phyloP scores from a whole-genome alignment of 1,284 basidiomycete species.

The Moesziomyces sp. region DNA sequence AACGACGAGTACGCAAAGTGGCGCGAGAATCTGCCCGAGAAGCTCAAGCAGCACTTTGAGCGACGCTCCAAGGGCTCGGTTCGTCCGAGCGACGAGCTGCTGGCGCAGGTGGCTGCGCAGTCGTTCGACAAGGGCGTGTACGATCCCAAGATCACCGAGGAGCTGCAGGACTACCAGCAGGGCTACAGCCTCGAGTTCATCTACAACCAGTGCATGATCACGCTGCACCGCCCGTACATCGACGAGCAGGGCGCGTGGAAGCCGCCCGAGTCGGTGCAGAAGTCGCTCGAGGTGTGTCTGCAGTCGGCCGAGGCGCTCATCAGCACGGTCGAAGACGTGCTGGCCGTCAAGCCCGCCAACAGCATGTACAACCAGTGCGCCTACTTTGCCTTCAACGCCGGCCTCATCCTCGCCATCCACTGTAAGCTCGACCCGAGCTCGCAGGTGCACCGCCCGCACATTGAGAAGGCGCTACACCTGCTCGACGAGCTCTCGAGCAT shows the following conservation, averaged over 20 bases:
- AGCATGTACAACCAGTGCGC: constrained; percentile 51
- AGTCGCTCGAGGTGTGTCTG: constrained; percentile 53
- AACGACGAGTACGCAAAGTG: constrained; percentile 47
- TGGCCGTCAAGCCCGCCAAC: constrained; percentile 36
- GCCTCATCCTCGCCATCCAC: constrained; percentile 52
- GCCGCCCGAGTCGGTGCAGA: constrained; percentile 50
- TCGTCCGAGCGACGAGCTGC: constrained; percentile 27
- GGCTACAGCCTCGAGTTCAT: constrained; percentile 50
- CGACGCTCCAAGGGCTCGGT: constrained; percentile 36
- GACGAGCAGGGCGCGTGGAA: constrained; percentile 55
- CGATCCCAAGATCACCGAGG: constrained; percentile 42
- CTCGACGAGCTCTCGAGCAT: constrained; percentile 45
- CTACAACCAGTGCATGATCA: constrained; percentile 53
- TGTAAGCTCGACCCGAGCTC: constrained; percentile 46
- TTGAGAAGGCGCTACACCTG: constrained; percentile 54
- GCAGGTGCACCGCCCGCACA: constrained; percentile 49
- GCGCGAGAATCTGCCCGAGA: constrained; percentile 48
- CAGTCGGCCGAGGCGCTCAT: constrained; percentile 48
- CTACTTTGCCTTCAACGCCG: constrained; percentile 56
- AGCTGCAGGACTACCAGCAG: constrained; percentile 50
- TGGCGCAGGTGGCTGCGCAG: constrained; percentile 29
- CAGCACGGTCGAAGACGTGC: constrained; percentile 48
- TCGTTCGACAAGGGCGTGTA: constrained; percentile 30
- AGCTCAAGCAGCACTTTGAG: constrained; percentile 44
- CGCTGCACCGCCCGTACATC: constrained; percentile 55